A percentile compares a stretch with the other conserved stretches of the same genome.
Conservation (phyloP, 371 early-diverging fungal species). For the Mortierella sp. region DNA sequence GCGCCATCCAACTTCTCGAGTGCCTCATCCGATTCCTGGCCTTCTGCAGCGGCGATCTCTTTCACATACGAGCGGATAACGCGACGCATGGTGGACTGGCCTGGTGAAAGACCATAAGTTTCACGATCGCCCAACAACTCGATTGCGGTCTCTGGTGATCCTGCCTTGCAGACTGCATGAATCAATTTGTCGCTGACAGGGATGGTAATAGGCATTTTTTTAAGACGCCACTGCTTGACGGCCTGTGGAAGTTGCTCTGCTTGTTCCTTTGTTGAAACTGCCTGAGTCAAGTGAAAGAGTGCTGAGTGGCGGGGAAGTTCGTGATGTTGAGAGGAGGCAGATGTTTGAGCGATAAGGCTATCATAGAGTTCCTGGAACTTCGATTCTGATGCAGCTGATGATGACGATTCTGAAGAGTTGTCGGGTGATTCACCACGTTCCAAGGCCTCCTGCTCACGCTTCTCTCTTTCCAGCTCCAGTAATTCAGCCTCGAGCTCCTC, state of each 20-base stretch:
- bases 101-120: slow-evolving; percentile 52
- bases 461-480: slow-evolving; percentile 50
- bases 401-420: slow-evolving; percentile 8
- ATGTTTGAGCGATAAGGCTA: slow-evolving; percentile 20
- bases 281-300: slow-evolving; percentile 29
- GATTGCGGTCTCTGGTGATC: slow-evolving; percentile 55
- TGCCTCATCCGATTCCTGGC: slow-evolving; percentile 23
- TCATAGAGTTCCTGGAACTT: slow-evolving; percentile 46
- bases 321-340: slow-evolving; percentile 17
- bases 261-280: slow-evolving; percentile 32
- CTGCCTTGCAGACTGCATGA: slow-evolving; percentile 44
- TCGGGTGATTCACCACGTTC: slow-evolving; percentile 22
- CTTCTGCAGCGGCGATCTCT: slow-evolving; percentile 22
- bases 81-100: slow-evolving; percentile 41
- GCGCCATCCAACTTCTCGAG: slow-evolving; percentile 52
- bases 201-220: slow-evolving; percentile 50
- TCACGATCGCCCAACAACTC: slow-evolving; percentile 59
- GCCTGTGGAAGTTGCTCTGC: slow-evolving; percentile 41
- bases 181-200: slow-evolving; percentile 41
- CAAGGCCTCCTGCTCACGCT: slow-evolving; percentile 45
- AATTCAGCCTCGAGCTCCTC: slow-evolving; percentile 54
- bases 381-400: slow-evolving; percentile 11
- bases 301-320: slow-evolving; percentile 43
- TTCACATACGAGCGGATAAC: slow-evolving; percentile 45
- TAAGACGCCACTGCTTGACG: slow-evolving; percentile 60